phyloP scores from a whole-genome alignment of 306 rosid genomes.

The Begonia masoniana region DNA sequence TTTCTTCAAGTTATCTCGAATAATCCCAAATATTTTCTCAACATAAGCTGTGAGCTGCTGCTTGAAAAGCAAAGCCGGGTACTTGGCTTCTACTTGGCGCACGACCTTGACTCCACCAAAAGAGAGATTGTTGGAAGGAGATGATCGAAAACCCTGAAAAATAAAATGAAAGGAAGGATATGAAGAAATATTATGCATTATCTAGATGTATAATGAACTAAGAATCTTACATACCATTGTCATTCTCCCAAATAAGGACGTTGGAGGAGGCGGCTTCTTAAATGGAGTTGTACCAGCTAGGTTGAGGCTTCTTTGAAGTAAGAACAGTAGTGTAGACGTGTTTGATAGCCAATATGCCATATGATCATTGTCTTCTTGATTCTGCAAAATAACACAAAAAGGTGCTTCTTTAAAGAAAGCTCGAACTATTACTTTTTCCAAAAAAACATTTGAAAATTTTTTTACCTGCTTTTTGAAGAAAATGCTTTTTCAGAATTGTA shows the following conservation, averaged over 20 bases:
- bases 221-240: conserved; percentile 48
- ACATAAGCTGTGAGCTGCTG: conserved; percentile 99
- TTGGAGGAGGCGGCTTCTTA: conserved; percentile 65
- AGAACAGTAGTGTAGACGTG: conserved; percentile 73
- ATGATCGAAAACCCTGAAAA: conserved; percentile 87
- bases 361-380: conserved; percentile 87
- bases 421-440: too few species aligned
- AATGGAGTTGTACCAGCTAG: conserved; percentile 54
- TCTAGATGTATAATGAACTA: too few species aligned
- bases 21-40: conserved; percentile 93
- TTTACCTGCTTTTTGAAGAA: too few species aligned
- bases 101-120: conserved; percentile 50
- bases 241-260: conserved; percentile 98
- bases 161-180: neutral
- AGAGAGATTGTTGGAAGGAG: conserved; percentile 73
- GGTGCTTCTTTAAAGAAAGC: neutral
- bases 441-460: too few species aligned
- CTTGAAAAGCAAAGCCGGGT: conserved; percentile 98
- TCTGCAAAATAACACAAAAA: conserved; percentile 35
- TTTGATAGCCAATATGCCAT: conserved; percentile 98
- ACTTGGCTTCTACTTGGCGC: conserved; percentile 90
- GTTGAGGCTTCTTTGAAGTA: conserved; percentile 85
- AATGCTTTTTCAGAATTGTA: too few species aligned
- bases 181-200: too few species aligned
- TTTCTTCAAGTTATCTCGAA: conserved; percentile 95